A percentile compares a stretch with the other conserved stretches of the same genome.
Evolutionary conservation across 129 eudicot genomes (phyloP).

Genomic region (Erigeron canadensis): DNA sequence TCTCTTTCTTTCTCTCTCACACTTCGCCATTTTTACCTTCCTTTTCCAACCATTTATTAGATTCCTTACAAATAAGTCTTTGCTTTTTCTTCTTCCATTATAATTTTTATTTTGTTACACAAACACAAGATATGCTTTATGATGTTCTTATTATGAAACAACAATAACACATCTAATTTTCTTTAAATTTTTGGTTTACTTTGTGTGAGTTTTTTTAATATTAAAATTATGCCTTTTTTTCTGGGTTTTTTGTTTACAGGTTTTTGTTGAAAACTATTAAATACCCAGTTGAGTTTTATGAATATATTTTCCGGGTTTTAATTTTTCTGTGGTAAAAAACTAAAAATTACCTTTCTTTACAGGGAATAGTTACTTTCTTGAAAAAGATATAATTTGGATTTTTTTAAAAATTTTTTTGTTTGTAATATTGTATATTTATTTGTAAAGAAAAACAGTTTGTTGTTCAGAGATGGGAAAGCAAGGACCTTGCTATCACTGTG

Average conservation of each 20-base stretch:
- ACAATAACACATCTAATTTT: constrained; percentile 43
- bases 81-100: constrained; percentile 41
- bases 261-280: constrained; percentile 34
- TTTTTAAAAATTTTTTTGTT: constrained; percentile 16
- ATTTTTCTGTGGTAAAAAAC: constrained; percentile 18
- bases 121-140: constrained; percentile 33
- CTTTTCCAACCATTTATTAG: constrained; percentile 80
- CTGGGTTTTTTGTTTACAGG: constrained; percentile 47
- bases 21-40: constrained; percentile 65
- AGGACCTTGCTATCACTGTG: constrained; percentile 99
- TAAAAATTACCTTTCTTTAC: constrained; percentile 25
- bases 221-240: constrained; percentile 30
- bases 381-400: neutral
- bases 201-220: constrained; percentile 14
- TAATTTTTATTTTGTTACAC: constrained; percentile 14
- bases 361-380: constrained; percentile 32
- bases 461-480: constrained; percentile 83
- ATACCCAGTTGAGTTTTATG: constrained; percentile 42
- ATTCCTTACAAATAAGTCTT: constrained; percentile 59
- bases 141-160: constrained; percentile 35
- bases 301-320: constrained; percentile 28
- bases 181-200: constrained; percentile 28
- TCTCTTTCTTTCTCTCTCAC: constrained; percentile 37
- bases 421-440: constrained; percentile 25
- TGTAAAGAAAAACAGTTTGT: constrained; percentile 25